Conservation (phyloP, 805 yeast species). For the Kluyveromyces lactis region DNA sequence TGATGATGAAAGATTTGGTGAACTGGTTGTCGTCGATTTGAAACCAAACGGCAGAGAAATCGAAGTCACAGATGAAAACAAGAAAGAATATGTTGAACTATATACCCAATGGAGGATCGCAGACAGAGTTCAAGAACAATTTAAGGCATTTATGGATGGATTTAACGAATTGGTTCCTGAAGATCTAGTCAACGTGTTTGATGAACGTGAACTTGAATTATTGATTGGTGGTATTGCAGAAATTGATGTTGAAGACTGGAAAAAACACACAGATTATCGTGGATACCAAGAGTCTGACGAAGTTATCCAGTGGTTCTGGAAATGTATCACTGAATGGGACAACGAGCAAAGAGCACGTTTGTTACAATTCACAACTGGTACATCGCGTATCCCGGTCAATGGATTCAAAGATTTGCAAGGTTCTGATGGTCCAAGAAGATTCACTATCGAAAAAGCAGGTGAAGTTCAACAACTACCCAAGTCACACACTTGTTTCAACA, state of each 20-base stretch:
- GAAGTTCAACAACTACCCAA: slow-evolving; percentile 89
- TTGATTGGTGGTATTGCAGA: slow-evolving; percentile 98
- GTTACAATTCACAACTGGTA: slow-evolving; percentile 96
- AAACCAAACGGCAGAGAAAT: slow-evolving; percentile 82
- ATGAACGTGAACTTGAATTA: slow-evolving; percentile 93
- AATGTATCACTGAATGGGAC: slow-evolving; percentile 88
- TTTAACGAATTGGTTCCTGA: slow-evolving; percentile 96
- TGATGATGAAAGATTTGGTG: slow-evolving; percentile 93
- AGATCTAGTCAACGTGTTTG: slow-evolving; percentile 92
- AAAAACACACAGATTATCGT: slow-evolving; percentile 96
- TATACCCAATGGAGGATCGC: slow-evolving; percentile 94
- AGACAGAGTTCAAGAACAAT: slow-evolving; percentile 90
- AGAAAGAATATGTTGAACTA: slow-evolving; percentile 89
- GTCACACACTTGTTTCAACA: slow-evolving; percentile 97
- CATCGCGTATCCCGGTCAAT: slow-evolving; percentile 96
- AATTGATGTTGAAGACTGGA: slow-evolving; percentile 98
- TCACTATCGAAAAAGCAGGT: slow-evolving; percentile 97
- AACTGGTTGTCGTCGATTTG: slow-evolving; percentile 78
- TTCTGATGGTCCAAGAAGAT: slow-evolving; percentile 97
- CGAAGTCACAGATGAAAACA: slow-evolving; percentile 90
- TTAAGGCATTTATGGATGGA: slow-evolving; percentile 93
- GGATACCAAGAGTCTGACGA: slow-evolving; percentile 96
- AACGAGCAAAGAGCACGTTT: slow-evolving; percentile 92
- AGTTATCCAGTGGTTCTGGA: slow-evolving; percentile 99
- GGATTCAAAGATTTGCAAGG: slow-evolving; percentile 99